phyloP scores from a whole-genome alignment of 805 yeast genomes.

The Myxozyma neglecta region DNA sequence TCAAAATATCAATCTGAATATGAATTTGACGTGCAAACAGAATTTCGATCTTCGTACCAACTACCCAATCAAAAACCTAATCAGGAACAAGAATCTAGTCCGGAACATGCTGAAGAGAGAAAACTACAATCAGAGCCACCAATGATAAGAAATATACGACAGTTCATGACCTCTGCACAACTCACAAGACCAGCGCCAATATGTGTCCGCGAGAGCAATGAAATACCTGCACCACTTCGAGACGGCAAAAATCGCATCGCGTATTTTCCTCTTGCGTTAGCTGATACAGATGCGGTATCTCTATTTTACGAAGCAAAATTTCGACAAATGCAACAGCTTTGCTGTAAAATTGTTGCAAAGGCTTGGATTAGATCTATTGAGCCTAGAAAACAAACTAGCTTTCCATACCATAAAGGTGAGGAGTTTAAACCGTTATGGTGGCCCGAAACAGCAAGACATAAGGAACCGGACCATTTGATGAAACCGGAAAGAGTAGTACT shows the following conservation, averaged over 20 bases:
- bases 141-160: not conserved
- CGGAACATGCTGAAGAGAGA: too few species aligned
- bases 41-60: too few species aligned
- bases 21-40: too few species aligned
- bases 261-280: constrained; percentile 14
- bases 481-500: constrained; percentile 57
- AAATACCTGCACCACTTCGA: constrained; percentile 2
- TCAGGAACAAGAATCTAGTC: not conserved
- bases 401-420: constrained; percentile 60
- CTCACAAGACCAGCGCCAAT: constrained; percentile 16
- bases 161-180: constrained; percentile 15
- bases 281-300: constrained; percentile 13
- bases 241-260: not conserved
- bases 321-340: constrained; percentile 47
- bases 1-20: too few species aligned
- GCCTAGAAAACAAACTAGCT: constrained; percentile 62
- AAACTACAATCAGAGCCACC: not conserved
- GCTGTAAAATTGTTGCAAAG: constrained; percentile 64
- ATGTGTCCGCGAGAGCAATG: not conserved
- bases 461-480: constrained; percentile 71
- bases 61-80: not conserved
- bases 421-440: constrained; percentile 65
- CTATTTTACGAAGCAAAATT: constrained; percentile 20
- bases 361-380: constrained; percentile 66
- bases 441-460: constrained; percentile 60